Base-by-base conservation (phyloP, 179 eudicot genomes). In the Silene noctiflora region DNA sequence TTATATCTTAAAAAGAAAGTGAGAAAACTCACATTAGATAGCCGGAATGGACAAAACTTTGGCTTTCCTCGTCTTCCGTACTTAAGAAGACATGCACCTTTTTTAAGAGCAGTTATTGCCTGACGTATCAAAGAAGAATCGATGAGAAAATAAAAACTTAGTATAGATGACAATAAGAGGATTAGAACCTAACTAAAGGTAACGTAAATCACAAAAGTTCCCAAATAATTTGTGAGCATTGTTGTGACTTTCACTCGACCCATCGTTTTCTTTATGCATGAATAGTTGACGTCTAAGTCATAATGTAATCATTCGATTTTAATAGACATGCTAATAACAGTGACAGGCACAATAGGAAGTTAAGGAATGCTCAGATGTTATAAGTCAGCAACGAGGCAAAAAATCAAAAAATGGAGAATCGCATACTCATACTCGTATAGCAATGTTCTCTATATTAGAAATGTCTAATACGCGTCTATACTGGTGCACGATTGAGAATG, bases 21-120 rank as follows among this genome's bases (percentile, higher is more conserved):
- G 53, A 71, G 60, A 58, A 51, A 69, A 76, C 93, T 88, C 86
- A 94, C 98, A 84, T 92, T 94, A 59, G 98, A 87, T 72, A 94
- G 85, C 70, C 98, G 91, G 80, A 94, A 90, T 46, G 97, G 98
- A 76, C 98, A 94, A 84, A 90, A 90, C 79, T 94, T 94, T 14
- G 98, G 98, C 84, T 94, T 94, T 75, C 98, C 98, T 79, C 98
- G 88, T 83, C 98, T 85, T 81, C 98, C 98, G 79, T 94, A 94
- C 83, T 94, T 94, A n/a, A 94, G 96, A 75, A 94, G 82, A 83
- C 79, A 81, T 42, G 98, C 97, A 44, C 98, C 98, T 82, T 92
- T 94, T 87, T 94, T 94, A 75, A 94, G 92, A 56, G 98, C 98
- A 76, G 94, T 94, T 72, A 94, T 90, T 58, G 98, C 98, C 98